Evolutionary conservation across 768 basidiomycete genomes (phyloP).

Genomic region (Boletus rubropictus): DNA sequence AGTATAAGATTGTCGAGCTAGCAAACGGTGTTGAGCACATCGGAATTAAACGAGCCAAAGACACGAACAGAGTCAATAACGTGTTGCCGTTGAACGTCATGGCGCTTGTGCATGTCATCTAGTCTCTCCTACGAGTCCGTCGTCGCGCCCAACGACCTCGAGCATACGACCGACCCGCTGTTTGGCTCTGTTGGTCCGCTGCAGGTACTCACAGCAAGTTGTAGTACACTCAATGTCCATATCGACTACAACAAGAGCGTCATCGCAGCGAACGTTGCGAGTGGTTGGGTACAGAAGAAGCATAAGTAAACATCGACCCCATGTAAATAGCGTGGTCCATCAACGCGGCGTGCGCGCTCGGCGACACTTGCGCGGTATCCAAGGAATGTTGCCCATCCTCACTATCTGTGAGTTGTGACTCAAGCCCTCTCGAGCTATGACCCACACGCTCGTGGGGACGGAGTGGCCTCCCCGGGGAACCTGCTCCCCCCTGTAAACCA

Average conservation of each 20-base stretch:
- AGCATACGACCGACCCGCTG: conserved; percentile 5
- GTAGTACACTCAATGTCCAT: conserved; percentile 2
- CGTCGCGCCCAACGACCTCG: conserved; percentile 6
- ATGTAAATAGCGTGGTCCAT: conserved; percentile 29
- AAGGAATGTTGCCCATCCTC: conserved; percentile 18
- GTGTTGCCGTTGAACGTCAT: conserved; percentile 65
- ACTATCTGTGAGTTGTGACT: conserved; percentile 2
- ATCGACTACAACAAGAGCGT: background rate
- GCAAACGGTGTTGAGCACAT: conserved; percentile 8
- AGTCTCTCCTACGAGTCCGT: conserved; percentile 18
- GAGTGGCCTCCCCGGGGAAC: background rate
- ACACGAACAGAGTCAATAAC: conserved; percentile 58
- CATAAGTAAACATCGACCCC: conserved; percentile 13
- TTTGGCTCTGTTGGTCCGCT: conserved; percentile 27
- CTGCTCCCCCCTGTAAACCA: background rate
- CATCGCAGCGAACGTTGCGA: conserved; percentile 4
- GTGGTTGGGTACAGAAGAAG: conserved; percentile 3
- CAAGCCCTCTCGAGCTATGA: background rate
- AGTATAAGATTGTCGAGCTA: conserved; percentile 69
- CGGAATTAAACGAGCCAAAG: background rate
- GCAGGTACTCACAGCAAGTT: background rate
- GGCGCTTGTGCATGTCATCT: conserved; percentile 53
- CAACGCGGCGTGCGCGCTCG: conserved; percentile 25
- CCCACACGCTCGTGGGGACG: conserved; percentile 2
- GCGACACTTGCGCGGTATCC: conserved; percentile 22